Evolutionary conservation across 352 stramenopile species (phyloP).

Genomic region (Globisporangium iwayamae): DNA sequence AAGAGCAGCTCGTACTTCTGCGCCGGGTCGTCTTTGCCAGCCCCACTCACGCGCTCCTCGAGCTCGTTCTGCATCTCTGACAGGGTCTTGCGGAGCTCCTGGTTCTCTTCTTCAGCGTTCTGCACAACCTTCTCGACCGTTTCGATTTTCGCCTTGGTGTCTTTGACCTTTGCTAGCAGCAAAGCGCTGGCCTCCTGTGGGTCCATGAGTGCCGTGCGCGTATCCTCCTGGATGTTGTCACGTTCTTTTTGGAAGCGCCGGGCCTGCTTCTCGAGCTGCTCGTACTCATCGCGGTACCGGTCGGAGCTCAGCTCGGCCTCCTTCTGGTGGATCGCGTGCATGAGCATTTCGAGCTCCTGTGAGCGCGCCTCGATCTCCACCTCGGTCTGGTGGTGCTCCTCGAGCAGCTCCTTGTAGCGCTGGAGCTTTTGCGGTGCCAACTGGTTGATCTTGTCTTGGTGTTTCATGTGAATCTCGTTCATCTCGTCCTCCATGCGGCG

Average conservation of each 20-base stretch:
- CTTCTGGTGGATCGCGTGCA: slow-evolving; percentile 75
- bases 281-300: slow-evolving; percentile 74
- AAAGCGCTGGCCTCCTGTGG: slow-evolving; percentile 80
- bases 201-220: slow-evolving; percentile 86
- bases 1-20: slow-evolving; percentile 89
- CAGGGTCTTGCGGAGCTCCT: slow-evolving; percentile 50
- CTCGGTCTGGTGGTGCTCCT: slow-evolving; percentile 72
- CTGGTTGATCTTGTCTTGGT: slow-evolving; percentile 87
- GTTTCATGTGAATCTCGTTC: slow-evolving; percentile 69
- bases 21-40: slow-evolving; percentile 51
- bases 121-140: slow-evolving; percentile 60
- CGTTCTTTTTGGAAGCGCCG: slow-evolving; percentile 71
- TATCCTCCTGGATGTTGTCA: slow-evolving; percentile 75
- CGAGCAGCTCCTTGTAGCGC: slow-evolving; percentile 70
- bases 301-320: slow-evolving; percentile 67
- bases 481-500: slow-evolving; percentile 77
- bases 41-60: slow-evolving; percentile 59
- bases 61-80: slow-evolving; percentile 56
- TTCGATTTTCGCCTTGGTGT: slow-evolving; percentile 83
- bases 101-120: slow-evolving; percentile 45
- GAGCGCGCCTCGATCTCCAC: slow-evolving; percentile 67
- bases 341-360: slow-evolving; percentile 65
- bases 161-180: slow-evolving; percentile 84
- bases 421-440: slow-evolving; percentile 84
- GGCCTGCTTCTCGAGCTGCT: slow-evolving; percentile 65